These are phyloP conservation scores for Heliamphora exappendiculata DNA, from an alignment of 148 eudicot species.

Conservation along the genomic window DNA sequence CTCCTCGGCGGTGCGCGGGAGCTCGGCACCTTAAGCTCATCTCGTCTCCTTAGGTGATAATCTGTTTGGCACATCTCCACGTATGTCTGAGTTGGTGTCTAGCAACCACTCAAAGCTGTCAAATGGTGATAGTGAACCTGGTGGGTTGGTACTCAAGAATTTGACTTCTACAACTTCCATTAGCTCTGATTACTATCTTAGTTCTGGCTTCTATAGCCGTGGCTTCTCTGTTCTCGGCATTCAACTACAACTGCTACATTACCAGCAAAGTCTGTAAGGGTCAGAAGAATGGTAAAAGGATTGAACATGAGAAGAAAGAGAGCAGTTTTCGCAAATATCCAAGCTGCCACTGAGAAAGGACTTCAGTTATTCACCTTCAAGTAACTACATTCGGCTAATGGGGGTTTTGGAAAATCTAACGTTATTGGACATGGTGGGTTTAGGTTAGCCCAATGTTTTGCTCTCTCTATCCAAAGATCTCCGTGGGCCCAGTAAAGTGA, in stretches of 20 bases:
- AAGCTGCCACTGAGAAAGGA: slow-evolving; percentile 65
- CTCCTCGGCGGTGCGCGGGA: too few relatives aligned
- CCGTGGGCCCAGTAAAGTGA: too few relatives aligned
- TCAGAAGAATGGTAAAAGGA: too few relatives aligned
- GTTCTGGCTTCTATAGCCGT: slow-evolving; percentile 58
- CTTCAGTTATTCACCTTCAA: slow-evolving; percentile 73
- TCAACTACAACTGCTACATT: slow-evolving; percentile 77
- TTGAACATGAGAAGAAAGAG: slow-evolving; percentile 44
- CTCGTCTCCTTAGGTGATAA: too few relatives aligned
- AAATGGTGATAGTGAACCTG: too few relatives aligned
- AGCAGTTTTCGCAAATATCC: slow-evolving; percentile 25
- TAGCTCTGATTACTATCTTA: slow-evolving; percentile 41
- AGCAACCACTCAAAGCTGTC: too few relatives aligned
- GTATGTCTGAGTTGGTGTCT: too few relatives aligned
- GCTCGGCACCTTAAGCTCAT: too few relatives aligned
- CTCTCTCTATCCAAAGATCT: too few relatives aligned
- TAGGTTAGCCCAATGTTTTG: slow-evolving; percentile 71
- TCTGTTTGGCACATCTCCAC: too few relatives aligned
- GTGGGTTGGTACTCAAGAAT: too few relatives aligned
- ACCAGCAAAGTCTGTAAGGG: slow-evolving; percentile 58
- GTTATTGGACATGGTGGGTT: slow-evolving; percentile 92
- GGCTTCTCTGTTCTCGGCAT: slow-evolving; percentile 56
- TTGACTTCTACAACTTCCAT: too few relatives aligned
- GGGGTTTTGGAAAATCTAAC: slow-evolving; percentile 87
- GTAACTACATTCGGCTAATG: slow-evolving; percentile 79